A percentile compares a stretch with the other conserved stretches of the same genome.
phyloP scores from a whole-genome alignment of 1,284 basidiomycete species.

The Trichosporon sp. region DNA sequence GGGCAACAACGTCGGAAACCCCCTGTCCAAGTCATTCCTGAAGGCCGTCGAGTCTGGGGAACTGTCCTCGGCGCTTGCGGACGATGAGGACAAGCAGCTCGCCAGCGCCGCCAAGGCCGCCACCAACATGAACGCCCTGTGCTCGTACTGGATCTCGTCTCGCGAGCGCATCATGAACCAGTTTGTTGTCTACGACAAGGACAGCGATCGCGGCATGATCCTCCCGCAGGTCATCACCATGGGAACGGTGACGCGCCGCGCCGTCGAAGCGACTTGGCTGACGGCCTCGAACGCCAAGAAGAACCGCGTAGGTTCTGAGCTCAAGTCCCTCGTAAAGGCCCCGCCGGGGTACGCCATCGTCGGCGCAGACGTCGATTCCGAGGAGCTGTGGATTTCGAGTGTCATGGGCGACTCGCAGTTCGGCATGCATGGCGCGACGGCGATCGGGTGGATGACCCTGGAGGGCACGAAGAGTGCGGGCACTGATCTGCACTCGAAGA shows the following conservation, averaged over 20 bases:
- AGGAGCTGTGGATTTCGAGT: slow-evolving; percentile 98
- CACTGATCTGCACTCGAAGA: slow-evolving; percentile 96
- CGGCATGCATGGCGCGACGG: slow-evolving; percentile 92
- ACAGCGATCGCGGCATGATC: slow-evolving; percentile 70
- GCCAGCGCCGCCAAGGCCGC: slow-evolving; percentile 75
- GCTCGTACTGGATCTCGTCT: slow-evolving; percentile 96
- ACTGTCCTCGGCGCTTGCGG: slow-evolving; percentile 54
- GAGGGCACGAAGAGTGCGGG: slow-evolving; percentile 96
- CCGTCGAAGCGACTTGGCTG: slow-evolving; percentile 97
- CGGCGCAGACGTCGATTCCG: slow-evolving; percentile 96
- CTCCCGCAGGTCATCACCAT: slow-evolving; percentile 95
- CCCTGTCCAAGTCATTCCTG: slow-evolving; percentile 84
- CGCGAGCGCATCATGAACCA: slow-evolving; percentile 89
- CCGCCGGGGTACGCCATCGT: slow-evolving; percentile 91
- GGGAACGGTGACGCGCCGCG: slow-evolving; percentile 95
- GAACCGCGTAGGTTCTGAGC: slow-evolving; percentile 93
- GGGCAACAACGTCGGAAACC: slow-evolving; percentile 86
- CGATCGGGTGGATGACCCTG: slow-evolving; percentile 99
- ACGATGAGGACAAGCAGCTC: slow-evolving; percentile 48
- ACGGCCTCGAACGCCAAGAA: slow-evolving; percentile 98
- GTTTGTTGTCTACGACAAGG: slow-evolving; percentile 81
- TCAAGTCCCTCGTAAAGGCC: slow-evolving; percentile 95
- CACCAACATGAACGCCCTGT: slow-evolving; percentile 87
- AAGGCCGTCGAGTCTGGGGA: slow-evolving; percentile 81
- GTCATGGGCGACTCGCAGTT: slow-evolving; percentile 99